Percentiles rank a stretch among this genome's conserved stretches.
Evolutionary conservation across 2,329 filamentous ascomycete species (phyloP).

Genomic region (Trichoderma asperellum): DNA sequence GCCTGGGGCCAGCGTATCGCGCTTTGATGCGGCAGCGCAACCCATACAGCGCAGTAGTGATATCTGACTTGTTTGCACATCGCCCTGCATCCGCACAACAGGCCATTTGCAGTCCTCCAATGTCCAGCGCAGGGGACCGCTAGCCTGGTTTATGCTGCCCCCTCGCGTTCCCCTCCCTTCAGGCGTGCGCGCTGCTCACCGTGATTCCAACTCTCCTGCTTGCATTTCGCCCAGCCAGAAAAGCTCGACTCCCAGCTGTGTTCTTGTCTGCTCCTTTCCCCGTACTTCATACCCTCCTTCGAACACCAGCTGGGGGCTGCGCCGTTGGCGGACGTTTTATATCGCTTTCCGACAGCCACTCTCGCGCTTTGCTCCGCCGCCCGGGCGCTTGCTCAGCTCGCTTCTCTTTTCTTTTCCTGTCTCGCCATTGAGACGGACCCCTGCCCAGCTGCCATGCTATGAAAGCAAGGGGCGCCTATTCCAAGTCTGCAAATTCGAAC

Average conservation of each 20-base stretch:
- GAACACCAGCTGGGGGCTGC: neutral
- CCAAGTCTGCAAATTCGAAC: conserved; percentile 10
- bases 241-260: neutral
- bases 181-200: conserved; percentile 23
- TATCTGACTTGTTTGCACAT: neutral
- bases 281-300: neutral
- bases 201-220: conserved; percentile 23
- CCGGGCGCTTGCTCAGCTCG: conserved; percentile 17
- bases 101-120: conserved; percentile 25
- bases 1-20: conserved; percentile 1
- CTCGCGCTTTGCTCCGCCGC: conserved; percentile 4
- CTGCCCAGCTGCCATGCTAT: conserved; percentile 28
- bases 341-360: neutral
- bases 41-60: neutral
- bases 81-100: neutral
- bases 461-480: conserved; percentile 28
- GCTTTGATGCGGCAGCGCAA: conserved; percentile 2
- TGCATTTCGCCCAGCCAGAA: neutral
- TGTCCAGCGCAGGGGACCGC: conserved; percentile 23
- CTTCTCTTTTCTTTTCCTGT: conserved; percentile 13
- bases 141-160: conserved; percentile 27
- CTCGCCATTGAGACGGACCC: conserved; percentile 27
- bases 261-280: neutral
- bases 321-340: neutral
- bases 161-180: conserved; percentile 24